A percentile compares a stretch with the other conserved stretches of the same genome.
Evolutionary conservation across 306 rosid species (phyloP).

Genomic region (Rosa persica): DNA sequence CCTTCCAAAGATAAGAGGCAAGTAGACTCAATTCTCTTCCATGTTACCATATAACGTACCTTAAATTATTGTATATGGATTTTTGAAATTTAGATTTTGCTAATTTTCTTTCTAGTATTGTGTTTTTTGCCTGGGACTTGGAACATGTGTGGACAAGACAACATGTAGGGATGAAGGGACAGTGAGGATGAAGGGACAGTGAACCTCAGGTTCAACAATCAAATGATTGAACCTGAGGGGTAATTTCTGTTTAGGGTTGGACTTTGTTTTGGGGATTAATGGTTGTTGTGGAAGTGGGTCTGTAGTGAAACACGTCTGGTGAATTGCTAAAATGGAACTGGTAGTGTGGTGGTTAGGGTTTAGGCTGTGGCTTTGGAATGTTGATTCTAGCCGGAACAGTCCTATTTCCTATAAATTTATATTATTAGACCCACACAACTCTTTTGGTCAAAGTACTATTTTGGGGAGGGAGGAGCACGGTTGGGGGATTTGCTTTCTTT

Average conservation of each 20-base stretch:
- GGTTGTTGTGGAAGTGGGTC: neutral
- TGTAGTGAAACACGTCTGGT: neutral
- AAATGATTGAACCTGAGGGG: neutral
- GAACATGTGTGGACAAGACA: neutral
- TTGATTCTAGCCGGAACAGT: neutral
- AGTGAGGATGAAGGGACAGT: neutral
- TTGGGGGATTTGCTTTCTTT: neutral
- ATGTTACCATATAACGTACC: constrained; percentile 21
- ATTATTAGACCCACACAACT: neutral
- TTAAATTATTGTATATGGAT: constrained; percentile 5
- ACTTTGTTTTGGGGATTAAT: neutral
- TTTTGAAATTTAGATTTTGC: constrained; percentile 4
- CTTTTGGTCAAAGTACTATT: neutral
- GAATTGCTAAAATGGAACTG: neutral
- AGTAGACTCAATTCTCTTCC: constrained; percentile 38
- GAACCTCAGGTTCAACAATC: neutral
- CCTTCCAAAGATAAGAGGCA: constrained; percentile 90
- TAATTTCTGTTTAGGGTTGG: neutral
- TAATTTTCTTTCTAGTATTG: neutral
- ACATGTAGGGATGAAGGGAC: neutral
- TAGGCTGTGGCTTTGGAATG: neutral
- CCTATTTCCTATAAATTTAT: neutral
- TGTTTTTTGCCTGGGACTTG: neutral
- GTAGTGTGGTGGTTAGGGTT: neutral
- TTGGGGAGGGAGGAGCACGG: neutral